Percentiles rank a stretch among this genome's conserved stretches.
Conservation (phyloP, 2,329 filamentous ascomycete genomes). For the Penicillium polonicum region DNA sequence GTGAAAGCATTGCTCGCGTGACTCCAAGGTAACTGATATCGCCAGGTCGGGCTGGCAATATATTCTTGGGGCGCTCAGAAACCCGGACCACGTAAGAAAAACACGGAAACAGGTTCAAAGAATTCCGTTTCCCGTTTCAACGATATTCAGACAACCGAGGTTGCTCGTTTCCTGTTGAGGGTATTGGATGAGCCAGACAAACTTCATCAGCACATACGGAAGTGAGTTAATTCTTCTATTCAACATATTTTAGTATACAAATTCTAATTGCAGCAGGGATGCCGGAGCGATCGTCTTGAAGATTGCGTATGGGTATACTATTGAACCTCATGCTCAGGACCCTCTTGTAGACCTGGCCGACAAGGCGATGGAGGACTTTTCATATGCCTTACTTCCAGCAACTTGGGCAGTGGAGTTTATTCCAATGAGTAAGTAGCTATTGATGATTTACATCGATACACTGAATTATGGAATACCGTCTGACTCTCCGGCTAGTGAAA, state of each 20-base stretch:
- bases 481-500: slow-evolving; percentile 20
- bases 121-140: slow-evolving; percentile 40
- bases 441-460: not conserved
- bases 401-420: slow-evolving; percentile 49
- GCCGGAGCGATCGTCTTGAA: slow-evolving; percentile 44
- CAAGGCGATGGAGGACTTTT: slow-evolving; percentile 43
- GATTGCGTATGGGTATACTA: slow-evolving; percentile 38
- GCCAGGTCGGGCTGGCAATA: slow-evolving; percentile 39
- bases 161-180: slow-evolving; percentile 44
- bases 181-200: slow-evolving; percentile 42
- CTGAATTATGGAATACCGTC: not conserved
- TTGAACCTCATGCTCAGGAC: slow-evolving; percentile 25
- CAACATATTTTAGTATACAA: not conserved
- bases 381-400: slow-evolving; percentile 43
- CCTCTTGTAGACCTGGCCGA: slow-evolving; percentile 44
- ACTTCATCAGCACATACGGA: slow-evolving; percentile 44
- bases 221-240: slow-evolving; percentile 6
- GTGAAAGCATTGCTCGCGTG: not conserved
- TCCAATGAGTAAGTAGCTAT: slow-evolving; percentile 29
- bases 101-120: slow-evolving; percentile 50
- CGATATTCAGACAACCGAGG: slow-evolving; percentile 45
- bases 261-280: slow-evolving; percentile 24
- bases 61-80: slow-evolving; percentile 34
- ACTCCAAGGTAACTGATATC: not conserved
- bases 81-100: slow-evolving; percentile 38